Conservation (phyloP, 495 filamentous ascomycete species). For the Neurospora discreta region DNA sequence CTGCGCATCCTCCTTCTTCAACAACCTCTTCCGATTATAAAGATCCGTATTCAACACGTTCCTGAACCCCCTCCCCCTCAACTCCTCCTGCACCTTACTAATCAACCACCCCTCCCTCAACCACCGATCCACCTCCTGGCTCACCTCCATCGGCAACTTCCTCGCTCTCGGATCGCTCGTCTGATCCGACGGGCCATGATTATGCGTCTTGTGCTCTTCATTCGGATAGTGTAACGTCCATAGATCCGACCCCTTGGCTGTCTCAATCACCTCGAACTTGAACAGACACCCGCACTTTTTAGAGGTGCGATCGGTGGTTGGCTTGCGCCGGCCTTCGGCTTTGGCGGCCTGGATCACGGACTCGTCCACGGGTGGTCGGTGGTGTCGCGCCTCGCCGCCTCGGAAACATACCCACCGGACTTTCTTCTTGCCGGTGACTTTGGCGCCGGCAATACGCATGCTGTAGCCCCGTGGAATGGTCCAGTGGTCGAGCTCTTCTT, state of each 20-base stretch:
- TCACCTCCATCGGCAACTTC: constrained; percentile 20
- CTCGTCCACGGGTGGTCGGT: constrained; percentile 20
- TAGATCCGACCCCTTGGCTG: constrained; percentile 18
- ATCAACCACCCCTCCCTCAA: constrained; percentile 24
- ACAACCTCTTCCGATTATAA: constrained; percentile 25
- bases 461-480: constrained; percentile 27
- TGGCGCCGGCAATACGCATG: constrained; percentile 30
- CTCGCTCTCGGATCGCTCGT: constrained; percentile 22
- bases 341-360: constrained; percentile 17
- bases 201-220: constrained; percentile 26
- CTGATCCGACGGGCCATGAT: constrained; percentile 24
- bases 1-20: constrained; percentile 19
- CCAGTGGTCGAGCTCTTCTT: constrained; percentile 25
- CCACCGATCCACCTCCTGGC: constrained; percentile 23
- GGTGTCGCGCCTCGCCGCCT: constrained; percentile 25
- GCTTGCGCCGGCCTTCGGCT: constrained; percentile 22
- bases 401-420: constrained; percentile 29
- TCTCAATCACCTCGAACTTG: constrained; percentile 28
- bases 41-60: constrained; percentile 28
- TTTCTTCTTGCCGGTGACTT: constrained; percentile 24
- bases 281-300: constrained; percentile 30
- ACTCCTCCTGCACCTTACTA: constrained; percentile 27
- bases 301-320: constrained; percentile 23
- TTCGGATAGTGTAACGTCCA: constrained; percentile 28
- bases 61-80: constrained; percentile 18